Evolutionary conservation across 2,329 filamentous ascomycete species (phyloP).

Genomic region (Elsinoe australis): DNA sequence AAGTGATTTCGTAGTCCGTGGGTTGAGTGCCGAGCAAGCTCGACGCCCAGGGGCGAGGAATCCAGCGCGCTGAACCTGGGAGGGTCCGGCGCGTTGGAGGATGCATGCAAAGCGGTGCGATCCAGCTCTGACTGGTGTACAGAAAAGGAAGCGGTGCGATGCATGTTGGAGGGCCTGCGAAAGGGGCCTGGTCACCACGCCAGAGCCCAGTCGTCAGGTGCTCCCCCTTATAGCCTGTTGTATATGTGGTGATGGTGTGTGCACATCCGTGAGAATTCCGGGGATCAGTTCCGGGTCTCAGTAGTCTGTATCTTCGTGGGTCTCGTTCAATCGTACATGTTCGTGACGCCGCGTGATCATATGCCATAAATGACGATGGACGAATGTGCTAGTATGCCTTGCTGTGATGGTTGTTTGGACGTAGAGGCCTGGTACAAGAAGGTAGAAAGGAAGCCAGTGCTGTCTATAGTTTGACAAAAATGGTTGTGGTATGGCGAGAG

Average conservation of each 20-base stretch:
- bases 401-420: neutral
- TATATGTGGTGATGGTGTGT: constrained; percentile 9
- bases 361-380: constrained; percentile 5
- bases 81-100: too few relatives aligned
- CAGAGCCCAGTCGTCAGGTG: too few relatives aligned
- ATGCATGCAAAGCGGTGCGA: too few relatives aligned
- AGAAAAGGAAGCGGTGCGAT: too few relatives aligned
- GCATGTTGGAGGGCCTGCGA: too few relatives aligned
- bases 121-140: too few relatives aligned
- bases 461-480: neutral
- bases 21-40: too few relatives aligned
- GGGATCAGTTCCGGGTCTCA: constrained; percentile 5
- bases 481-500: too few relatives aligned
- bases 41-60: too few relatives aligned
- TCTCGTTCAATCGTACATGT: neutral
- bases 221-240: neutral
- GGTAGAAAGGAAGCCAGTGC: neutral
- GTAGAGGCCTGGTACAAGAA: neutral
- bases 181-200: too few relatives aligned
- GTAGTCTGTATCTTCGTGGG: constrained; percentile 2
- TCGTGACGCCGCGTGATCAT: neutral
- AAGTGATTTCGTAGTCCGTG: too few relatives aligned
- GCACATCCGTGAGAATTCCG: constrained; percentile 2
- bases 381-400: neutral
- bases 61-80: too few relatives aligned